These are phyloP conservation scores for Sedum album DNA, from an alignment of 164 flowering plant genomes.

Conservation along the genomic window DNA sequence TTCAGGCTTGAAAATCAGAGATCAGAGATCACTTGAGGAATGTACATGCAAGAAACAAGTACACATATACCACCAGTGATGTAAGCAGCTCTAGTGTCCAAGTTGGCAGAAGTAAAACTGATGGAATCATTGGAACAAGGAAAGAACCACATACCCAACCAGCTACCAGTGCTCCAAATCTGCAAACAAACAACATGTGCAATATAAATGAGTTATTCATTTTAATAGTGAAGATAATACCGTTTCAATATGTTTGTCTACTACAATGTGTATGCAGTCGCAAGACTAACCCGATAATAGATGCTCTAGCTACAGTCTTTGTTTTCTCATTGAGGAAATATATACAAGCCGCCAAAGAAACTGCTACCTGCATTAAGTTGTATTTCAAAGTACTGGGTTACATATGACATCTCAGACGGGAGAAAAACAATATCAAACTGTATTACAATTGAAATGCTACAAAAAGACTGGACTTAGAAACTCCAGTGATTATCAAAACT, in stretches of 20 bases:
- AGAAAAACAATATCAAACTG: background rate
- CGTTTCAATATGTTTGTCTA: background rate
- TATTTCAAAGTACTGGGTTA: background rate
- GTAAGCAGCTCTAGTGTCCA: conserved; percentile 92
- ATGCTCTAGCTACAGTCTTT: conserved; percentile 72
- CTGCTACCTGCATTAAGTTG: conserved; percentile 51
- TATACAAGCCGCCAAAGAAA: conserved; percentile 82
- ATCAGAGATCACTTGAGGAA: conserved; percentile 54
- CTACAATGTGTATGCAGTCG: background rate
- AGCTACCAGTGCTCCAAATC: conserved; percentile 71
- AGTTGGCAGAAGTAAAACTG: conserved; percentile 53
- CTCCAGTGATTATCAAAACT: conserved; percentile 40
- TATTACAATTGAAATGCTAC: background rate
- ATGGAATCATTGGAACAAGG: conserved; percentile 63
- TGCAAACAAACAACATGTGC: conserved; percentile 18
- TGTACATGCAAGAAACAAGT: conserved; percentile 76
- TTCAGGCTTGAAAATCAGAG: background rate
- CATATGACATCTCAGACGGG: background rate
- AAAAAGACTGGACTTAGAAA: background rate
- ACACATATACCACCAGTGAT: conserved; percentile 65
- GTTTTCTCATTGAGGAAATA: conserved; percentile 92
- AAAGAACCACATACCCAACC: conserved; percentile 87
- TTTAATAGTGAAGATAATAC: background rate
- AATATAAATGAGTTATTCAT: background rate
- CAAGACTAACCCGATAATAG: conserved; percentile 54